phyloP scores from a whole-genome alignment of 1,284 basidiomycete genomes.

The Thecaphora thlaspeos region DNA sequence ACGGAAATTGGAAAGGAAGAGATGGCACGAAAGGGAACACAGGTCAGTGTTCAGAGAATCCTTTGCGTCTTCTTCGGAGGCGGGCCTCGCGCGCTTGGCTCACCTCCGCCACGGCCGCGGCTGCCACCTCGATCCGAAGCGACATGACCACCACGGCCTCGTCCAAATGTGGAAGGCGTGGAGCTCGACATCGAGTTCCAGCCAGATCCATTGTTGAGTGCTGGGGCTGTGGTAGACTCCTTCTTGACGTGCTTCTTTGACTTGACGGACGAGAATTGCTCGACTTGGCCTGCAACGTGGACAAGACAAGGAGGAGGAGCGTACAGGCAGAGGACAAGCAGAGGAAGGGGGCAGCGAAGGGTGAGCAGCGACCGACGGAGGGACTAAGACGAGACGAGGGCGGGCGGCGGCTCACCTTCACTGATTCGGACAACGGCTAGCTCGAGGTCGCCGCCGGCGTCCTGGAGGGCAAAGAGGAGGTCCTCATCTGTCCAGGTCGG shows the following conservation, averaged over 20 bases:
- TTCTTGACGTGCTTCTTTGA: constrained; percentile 68
- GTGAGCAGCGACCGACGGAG: no score
- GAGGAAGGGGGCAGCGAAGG: neutral
- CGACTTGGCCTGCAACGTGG: constrained; percentile 66
- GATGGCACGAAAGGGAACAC: no score
- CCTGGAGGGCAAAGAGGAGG: constrained; percentile 71
- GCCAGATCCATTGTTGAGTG: constrained; percentile 6
- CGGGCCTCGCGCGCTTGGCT: neutral
- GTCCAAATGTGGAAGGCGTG: constrained; percentile 18
- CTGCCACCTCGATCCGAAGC: constrained; percentile 38
- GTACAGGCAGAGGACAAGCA: neutral
- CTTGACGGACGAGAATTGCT: constrained; percentile 81
- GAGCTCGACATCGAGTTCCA: constrained; percentile 8
- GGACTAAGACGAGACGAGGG: no score
- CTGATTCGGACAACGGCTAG: constrained; percentile 73
- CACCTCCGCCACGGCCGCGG: constrained; percentile 25
- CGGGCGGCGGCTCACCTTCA: constrained; percentile 66
- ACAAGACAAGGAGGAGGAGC: no score
- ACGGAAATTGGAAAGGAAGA: no score
- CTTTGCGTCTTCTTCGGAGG: neutral
- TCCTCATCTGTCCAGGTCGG: constrained; percentile 77
- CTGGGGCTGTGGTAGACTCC: constrained; percentile 28
- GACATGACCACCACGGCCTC: constrained; percentile 25
- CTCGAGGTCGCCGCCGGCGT: constrained; percentile 73
- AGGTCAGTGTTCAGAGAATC: neutral